Evolutionary conservation across 805 yeast genomes (phyloP).

Genomic region (Suhomyces canberraensis): DNA sequence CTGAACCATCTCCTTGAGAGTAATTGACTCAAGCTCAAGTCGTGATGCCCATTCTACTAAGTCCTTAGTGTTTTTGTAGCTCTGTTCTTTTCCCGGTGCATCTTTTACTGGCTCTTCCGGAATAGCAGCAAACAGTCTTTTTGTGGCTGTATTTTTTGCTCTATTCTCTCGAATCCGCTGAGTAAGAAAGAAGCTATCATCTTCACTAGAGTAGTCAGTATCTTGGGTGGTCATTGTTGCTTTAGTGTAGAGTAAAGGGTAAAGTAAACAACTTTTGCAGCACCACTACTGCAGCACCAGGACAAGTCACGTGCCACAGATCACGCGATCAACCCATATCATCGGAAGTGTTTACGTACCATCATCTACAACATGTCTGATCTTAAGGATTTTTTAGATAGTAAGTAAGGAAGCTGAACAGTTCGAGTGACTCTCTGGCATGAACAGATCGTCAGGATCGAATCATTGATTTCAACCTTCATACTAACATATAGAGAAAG

Average conservation of each 20-base stretch:
- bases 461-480: too few relatives aligned
- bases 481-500: constrained; percentile 39
- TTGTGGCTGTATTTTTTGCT: not conserved
- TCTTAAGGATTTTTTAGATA: constrained; percentile 11
- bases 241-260: not conserved
- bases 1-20: constrained; percentile 17
- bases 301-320: not conserved
- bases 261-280: not conserved
- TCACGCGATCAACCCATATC: not conserved
- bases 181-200: constrained; percentile 10
- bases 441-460: not conserved
- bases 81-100: not conserved
- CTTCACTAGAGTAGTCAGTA: constrained; percentile 21
- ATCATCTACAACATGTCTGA: constrained; percentile 10
- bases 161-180: not conserved
- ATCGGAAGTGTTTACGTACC: not conserved
- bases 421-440: too few relatives aligned
- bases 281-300: not conserved
- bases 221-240: not conserved
- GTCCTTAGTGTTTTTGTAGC: not conserved
- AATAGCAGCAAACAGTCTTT: not conserved
- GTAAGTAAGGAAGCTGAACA: constrained; percentile 12
- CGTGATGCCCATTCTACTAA: constrained; percentile 29
- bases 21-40: constrained; percentile 27
- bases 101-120: not conserved